Conservation (phyloP, 345 rosid species). For the Aquilaria malaccensis region DNA sequence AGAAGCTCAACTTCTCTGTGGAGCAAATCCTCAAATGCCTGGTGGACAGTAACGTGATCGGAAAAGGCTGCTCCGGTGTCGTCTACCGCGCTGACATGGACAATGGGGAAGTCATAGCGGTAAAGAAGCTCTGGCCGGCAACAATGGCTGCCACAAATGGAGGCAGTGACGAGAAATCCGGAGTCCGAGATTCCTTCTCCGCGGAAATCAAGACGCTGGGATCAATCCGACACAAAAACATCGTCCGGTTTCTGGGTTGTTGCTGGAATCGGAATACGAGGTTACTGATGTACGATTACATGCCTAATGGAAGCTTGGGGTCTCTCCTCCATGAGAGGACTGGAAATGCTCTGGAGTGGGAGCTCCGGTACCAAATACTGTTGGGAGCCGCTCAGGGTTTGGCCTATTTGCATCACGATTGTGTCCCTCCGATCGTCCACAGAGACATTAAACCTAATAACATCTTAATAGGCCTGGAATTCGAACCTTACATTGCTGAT, state of each 20-base stretch:
- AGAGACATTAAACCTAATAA: slow-evolving; percentile 94
- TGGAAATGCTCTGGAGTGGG: slow-evolving; percentile 75
- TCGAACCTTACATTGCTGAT: slow-evolving; percentile 96
- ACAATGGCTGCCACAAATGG: slow-evolving; percentile 33
- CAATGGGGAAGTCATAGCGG: slow-evolving; percentile 80
- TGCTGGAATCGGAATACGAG: slow-evolving; percentile 81
- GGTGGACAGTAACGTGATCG: slow-evolving; percentile 77
- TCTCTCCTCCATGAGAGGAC: slow-evolving; percentile 78
- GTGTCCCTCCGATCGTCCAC: slow-evolving; percentile 89
- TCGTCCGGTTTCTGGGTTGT: slow-evolving; percentile 85
- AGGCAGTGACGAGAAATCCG: slow-evolving; percentile 38
- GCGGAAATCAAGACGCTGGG: slow-evolving; percentile 90
- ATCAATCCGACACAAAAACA: slow-evolving; percentile 90
- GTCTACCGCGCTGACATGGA: slow-evolving; percentile 91
- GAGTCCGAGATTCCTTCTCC: slow-evolving; percentile 86
- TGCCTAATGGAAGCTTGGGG: slow-evolving; percentile 95
- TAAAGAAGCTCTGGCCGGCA: slow-evolving; percentile 90
- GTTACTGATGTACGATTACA: slow-evolving; percentile 87
- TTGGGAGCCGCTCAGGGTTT: slow-evolving; percentile 91
- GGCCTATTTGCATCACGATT: slow-evolving; percentile 92
- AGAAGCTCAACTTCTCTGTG: slow-evolving; percentile 80
- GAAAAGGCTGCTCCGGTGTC: slow-evolving; percentile 88
- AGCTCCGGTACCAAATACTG: slow-evolving; percentile 75
- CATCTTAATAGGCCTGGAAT: slow-evolving; percentile 79
- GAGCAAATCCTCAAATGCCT: slow-evolving; percentile 78